These are phyloP conservation scores for Coleophoma eucalyptorum DNA, from an alignment of 2,329 filamentous ascomycete species.

Conservation along the genomic window DNA sequence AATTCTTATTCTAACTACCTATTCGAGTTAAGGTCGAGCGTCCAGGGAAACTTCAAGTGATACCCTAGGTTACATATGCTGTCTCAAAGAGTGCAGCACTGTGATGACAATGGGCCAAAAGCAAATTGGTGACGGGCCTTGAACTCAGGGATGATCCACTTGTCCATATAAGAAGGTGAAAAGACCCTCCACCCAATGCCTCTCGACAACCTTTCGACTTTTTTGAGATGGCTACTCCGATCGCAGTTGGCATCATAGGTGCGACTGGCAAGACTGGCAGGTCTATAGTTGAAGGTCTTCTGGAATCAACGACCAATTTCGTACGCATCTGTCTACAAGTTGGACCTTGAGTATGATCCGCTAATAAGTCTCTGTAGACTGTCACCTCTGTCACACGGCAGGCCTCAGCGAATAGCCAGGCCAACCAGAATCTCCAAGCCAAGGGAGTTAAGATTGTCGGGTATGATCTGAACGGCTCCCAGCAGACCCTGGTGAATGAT, in stretches of 20 bases:
- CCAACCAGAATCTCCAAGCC: slow-evolving; percentile 33
- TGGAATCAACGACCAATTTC: slow-evolving; percentile 28
- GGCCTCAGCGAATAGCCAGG: slow-evolving; percentile 41
- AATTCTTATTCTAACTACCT: too few species aligned
- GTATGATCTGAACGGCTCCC: slow-evolving; percentile 36
- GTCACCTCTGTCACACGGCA: slow-evolving; percentile 42
- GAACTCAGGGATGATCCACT: neutral
- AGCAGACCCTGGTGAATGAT: slow-evolving; percentile 36
- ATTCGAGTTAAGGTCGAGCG: too few species aligned
- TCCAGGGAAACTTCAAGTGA: too few species aligned
- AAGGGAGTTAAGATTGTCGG: slow-evolving; percentile 39
- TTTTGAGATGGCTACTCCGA: neutral
- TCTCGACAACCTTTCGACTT: neutral
- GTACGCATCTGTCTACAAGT: neutral
- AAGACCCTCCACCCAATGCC: too few species aligned
- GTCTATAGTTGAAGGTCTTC: slow-evolving; percentile 33
- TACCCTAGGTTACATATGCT: too few species aligned
- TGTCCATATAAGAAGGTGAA: neutral
- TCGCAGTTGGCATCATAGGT: slow-evolving; percentile 33
- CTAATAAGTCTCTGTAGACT: slow-evolving; percentile 35
- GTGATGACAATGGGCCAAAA: too few species aligned
- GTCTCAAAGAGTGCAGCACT: too few species aligned
- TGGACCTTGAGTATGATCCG: neutral
- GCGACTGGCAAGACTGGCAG: slow-evolving; percentile 38
- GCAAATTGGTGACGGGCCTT: too few species aligned